phyloP scores from a whole-genome alignment of 176 grass and related monocot genomes.

The Triticum urartu region DNA sequence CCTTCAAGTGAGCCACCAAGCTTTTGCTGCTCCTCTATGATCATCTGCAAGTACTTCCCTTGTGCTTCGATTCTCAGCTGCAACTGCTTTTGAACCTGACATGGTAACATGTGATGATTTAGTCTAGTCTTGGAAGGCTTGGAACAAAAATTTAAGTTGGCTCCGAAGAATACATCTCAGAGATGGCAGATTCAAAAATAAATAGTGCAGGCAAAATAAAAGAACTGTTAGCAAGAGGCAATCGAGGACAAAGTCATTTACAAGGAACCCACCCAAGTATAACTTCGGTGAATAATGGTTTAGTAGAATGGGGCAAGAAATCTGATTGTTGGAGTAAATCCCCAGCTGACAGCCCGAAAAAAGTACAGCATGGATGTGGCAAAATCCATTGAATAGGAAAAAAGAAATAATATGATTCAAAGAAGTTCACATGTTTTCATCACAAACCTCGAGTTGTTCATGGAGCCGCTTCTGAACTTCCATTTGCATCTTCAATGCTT shows the following conservation, averaged over 20 bases:
- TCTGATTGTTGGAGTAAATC: background rate
- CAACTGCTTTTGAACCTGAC: constrained; percentile 91
- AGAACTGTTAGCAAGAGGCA: background rate
- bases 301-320: background rate
- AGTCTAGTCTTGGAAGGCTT: background rate
- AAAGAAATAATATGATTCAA: background rate
- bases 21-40: constrained; percentile 93
- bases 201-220: background rate
- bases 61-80: constrained; percentile 98
- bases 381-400: background rate
- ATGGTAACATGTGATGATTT: constrained; percentile 16
- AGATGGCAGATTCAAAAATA: background rate
- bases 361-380: background rate
- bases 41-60: constrained; percentile 90
- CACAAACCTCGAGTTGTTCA: constrained; percentile 90
- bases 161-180: background rate
- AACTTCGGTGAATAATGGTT: constrained; percentile 1
- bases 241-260: background rate
- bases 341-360: background rate
- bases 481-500: constrained; percentile 95
- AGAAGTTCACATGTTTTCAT: background rate
- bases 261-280: background rate
- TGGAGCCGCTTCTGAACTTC: constrained; percentile 96
- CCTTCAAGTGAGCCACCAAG: constrained; percentile 52
- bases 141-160: background rate